Conservation (phyloP, 352 stramenopile species). For the Phytophthora sp. region DNA sequence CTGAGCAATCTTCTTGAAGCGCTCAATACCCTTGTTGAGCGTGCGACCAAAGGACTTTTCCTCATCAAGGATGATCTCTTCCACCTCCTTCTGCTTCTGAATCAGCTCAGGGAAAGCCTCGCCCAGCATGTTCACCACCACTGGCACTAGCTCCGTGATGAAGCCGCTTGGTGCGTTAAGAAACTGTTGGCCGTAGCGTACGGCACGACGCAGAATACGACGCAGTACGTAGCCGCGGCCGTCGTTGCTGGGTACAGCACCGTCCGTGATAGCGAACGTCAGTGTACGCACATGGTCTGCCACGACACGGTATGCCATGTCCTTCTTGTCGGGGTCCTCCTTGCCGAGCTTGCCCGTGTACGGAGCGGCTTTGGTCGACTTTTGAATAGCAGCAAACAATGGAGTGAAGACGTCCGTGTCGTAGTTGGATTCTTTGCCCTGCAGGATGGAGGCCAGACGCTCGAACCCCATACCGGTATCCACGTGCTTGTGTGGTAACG, state of each 20-base stretch:
- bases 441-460: slow-evolving; percentile 91
- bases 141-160: slow-evolving; percentile 93
- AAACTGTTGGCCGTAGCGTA: slow-evolving; percentile 98
- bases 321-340: slow-evolving; percentile 89
- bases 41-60: slow-evolving; percentile 96
- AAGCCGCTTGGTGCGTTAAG: slow-evolving; percentile 96
- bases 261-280: slow-evolving; percentile 98
- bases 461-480: slow-evolving; percentile 99
- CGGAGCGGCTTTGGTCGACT: slow-evolving; percentile 71
- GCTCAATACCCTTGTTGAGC: slow-evolving; percentile 94
- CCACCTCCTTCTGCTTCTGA: slow-evolving; percentile 89
- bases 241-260: slow-evolving; percentile 96
- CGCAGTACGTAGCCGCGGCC: slow-evolving; percentile 98
- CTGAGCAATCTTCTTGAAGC: slow-evolving; percentile 90
- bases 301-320: slow-evolving; percentile 95
- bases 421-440: slow-evolving; percentile 97
- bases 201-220: slow-evolving; percentile 97
- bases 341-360: slow-evolving; percentile 89
- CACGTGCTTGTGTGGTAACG: slow-evolving; percentile 96
- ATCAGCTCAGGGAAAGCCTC: slow-evolving; percentile 96
- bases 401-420: slow-evolving; percentile 98
- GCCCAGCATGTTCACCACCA: slow-evolving; percentile 94
- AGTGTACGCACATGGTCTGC: slow-evolving; percentile 98
- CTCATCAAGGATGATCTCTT: slow-evolving; percentile 97
- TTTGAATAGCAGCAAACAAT: slow-evolving; percentile 95